These are phyloP conservation scores for Inga oerstediana DNA, from an alignment of 306 rosid genomes.

Conservation along the genomic window DNA sequence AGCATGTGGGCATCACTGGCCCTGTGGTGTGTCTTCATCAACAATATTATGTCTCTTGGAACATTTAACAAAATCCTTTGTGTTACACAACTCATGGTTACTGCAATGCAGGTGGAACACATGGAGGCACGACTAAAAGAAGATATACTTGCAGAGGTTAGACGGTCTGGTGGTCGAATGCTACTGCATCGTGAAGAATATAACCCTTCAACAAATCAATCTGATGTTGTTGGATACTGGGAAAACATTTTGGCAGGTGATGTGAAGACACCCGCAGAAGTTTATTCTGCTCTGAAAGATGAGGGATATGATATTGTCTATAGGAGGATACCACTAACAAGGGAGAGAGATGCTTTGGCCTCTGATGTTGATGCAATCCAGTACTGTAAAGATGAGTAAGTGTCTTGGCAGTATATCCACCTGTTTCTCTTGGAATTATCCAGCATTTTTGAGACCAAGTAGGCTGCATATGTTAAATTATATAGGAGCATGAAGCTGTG, in stretches of 20 bases:
- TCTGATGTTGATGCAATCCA: slow-evolving; percentile 86
- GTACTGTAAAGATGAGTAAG: slow-evolving; percentile 74
- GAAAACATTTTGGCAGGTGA: slow-evolving; percentile 74
- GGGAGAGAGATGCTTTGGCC: slow-evolving; percentile 81
- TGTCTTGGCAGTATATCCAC: slow-evolving; percentile 21
- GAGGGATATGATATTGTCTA: slow-evolving; percentile 66
- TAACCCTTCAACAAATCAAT: slow-evolving; percentile 63
- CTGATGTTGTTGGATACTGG: slow-evolving; percentile 81
- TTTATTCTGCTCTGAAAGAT: slow-evolving; percentile 63
- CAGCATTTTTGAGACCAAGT: slow-evolving; percentile 6
- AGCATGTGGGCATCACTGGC: slow-evolving; percentile 92
- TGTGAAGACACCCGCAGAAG: slow-evolving; percentile 89
- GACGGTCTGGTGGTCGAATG: slow-evolving; percentile 75
- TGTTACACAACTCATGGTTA: slow-evolving; percentile 36
- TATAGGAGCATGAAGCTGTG: slow-evolving; percentile 14
- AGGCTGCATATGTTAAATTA: background rate
- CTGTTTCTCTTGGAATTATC: background rate
- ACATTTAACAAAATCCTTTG: slow-evolving; percentile 27
- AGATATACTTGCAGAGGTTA: slow-evolving; percentile 78
- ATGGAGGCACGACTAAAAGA: slow-evolving; percentile 82
- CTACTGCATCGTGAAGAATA: slow-evolving; percentile 89
- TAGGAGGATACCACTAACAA: slow-evolving; percentile 78
- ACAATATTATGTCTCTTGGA: slow-evolving; percentile 29
- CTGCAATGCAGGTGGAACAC: slow-evolving; percentile 80
- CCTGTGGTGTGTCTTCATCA: slow-evolving; percentile 60